These are phyloP conservation scores for Oxyria digyna DNA, from an alignment of 148 eudicot genomes.

Conservation along the genomic window DNA sequence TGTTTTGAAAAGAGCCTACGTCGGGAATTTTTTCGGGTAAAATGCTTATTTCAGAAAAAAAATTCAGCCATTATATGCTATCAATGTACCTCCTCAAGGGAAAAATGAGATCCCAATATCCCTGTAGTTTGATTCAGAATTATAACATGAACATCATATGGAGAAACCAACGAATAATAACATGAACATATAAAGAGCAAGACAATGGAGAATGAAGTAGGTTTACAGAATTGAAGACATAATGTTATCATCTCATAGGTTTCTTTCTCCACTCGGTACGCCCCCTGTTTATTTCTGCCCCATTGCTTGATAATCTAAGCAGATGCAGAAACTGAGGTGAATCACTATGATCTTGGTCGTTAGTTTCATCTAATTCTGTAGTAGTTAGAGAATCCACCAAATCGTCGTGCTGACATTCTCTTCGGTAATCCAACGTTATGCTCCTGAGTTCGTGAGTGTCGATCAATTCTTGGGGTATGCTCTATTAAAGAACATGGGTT, in stretches of 20 bases:
- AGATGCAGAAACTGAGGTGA: constrained; percentile 52
- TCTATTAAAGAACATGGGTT: constrained; percentile 26
- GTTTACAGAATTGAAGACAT: too few species aligned
- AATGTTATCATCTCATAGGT: constrained; percentile 26
- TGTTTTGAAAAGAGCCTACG: too few species aligned
- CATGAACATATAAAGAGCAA: too few species aligned
- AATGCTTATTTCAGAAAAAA: too few species aligned
- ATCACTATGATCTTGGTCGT: constrained; percentile 24
- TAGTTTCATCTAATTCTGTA: constrained; percentile 34
- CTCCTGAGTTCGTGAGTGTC: constrained; percentile 71
- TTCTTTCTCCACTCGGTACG: constrained; percentile 88
- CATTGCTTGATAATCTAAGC: constrained; percentile 53
- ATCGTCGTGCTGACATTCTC: constrained; percentile 82
- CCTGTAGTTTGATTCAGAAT: too few species aligned
- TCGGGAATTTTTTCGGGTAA: too few species aligned
- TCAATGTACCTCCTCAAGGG: too few species aligned
- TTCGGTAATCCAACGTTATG: constrained; percentile 73
- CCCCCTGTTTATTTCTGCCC: constrained; percentile 65
- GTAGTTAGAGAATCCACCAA: constrained; percentile 72
- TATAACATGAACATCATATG: too few species aligned
- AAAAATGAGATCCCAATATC: too few species aligned
- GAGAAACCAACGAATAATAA: too few species aligned
- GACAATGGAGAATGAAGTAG: too few species aligned
- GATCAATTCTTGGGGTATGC: constrained; percentile 71
- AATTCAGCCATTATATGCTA: too few species aligned